Evolutionary conservation across 2,329 filamentous ascomycete genomes (phyloP).

Genomic region (Coleophoma crateriformis): DNA sequence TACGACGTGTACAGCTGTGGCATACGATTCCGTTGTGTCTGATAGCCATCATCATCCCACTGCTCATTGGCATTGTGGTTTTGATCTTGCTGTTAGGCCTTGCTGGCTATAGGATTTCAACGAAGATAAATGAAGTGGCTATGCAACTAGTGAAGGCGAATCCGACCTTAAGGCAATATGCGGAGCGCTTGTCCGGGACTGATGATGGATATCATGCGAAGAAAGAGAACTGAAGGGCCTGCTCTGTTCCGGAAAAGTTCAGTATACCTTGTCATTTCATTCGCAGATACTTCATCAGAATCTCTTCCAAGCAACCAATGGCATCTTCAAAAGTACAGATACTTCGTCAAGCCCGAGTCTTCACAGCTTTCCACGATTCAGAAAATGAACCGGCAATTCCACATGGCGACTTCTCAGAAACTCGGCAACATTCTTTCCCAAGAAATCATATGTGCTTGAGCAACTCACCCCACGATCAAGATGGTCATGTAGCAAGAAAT

Average conservation of each 20-base stretch:
- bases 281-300: too few relatives aligned
- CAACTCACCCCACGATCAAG: conserved; percentile 25
- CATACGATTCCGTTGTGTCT: conserved; percentile 22
- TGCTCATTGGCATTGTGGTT: conserved; percentile 10
- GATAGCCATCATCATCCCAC: conserved; percentile 19
- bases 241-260: neutral
- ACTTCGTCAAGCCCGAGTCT: neutral
- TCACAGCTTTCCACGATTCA: conserved; percentile 12
- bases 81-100: conserved; percentile 20
- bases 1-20: conserved; percentile 21
- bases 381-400: conserved; percentile 13
- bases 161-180: conserved; percentile 3
- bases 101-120: conserved; percentile 16
- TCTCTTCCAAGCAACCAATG: too few relatives aligned
- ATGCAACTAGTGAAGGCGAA: conserved; percentile 7
- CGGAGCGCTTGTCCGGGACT: neutral
- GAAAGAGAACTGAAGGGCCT: neutral
- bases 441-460: conserved; percentile 11
- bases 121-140: conserved; percentile 10
- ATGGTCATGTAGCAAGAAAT: conserved; percentile 28
- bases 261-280: too few relatives aligned
- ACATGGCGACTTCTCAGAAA: conserved; percentile 11
- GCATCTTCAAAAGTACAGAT: neutral
- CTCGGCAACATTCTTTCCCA: conserved; percentile 18
- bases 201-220: neutral